Evolutionary conservation across 306 rosid species (phyloP).

Genomic region (Ziziphus jujuba): DNA sequence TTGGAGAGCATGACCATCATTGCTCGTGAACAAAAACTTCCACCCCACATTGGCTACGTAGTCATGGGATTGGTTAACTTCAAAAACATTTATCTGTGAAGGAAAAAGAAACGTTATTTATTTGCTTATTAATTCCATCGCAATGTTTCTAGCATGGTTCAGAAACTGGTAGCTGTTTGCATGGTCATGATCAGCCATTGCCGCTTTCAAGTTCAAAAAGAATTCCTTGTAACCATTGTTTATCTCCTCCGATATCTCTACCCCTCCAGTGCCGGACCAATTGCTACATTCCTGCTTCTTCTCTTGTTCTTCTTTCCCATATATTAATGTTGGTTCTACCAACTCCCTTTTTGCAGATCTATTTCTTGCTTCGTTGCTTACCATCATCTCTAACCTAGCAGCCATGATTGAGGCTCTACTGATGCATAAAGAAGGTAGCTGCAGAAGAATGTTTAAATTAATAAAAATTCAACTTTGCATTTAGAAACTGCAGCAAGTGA

Average conservation of each 20-base stretch:
- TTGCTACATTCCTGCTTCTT: conserved; percentile 22
- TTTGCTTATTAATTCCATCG: conserved; percentile 36
- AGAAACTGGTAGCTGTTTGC: conserved; percentile 43
- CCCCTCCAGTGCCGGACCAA: conserved; percentile 1
- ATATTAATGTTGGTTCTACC: conserved; percentile 22
- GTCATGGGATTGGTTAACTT: neutral
- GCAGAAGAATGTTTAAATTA: conserved; percentile 18
- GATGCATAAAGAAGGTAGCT: conserved; percentile 74
- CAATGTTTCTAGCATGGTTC: conserved; percentile 61
- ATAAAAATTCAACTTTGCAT: no score
- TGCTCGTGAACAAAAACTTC: no score
- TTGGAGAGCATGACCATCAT: no score
- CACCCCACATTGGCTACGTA: no score
- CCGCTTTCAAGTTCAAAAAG: conserved; percentile 49
- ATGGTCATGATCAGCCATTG: conserved; percentile 38
- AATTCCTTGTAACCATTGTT: conserved; percentile 41
- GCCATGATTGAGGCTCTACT: conserved; percentile 76
- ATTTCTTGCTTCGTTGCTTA: conserved; percentile 43
- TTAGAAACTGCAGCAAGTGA: neutral
- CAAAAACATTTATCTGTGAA: no score
- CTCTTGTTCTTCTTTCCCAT: conserved; percentile 34
- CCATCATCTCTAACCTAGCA: conserved; percentile 62
- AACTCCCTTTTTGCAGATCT: conserved; percentile 32
- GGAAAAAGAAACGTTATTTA: no score
- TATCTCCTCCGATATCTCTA: conserved; percentile 24